Evolutionary conservation across 495 filamentous ascomycete genomes (phyloP).

Genomic region (Aspergillus hancockii): DNA sequence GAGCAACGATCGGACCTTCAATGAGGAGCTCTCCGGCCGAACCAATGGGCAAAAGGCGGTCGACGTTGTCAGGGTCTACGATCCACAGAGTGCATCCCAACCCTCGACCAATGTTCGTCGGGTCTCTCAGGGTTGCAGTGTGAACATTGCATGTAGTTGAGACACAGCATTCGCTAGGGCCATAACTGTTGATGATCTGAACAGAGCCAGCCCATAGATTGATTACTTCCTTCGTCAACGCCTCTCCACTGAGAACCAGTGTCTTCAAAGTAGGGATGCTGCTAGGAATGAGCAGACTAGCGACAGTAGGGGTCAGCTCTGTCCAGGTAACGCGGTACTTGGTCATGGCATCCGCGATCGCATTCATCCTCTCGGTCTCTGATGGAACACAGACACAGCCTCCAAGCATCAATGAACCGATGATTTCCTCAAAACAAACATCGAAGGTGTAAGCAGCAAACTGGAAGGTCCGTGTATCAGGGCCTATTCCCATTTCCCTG

Average conservation of each 20-base stretch:
- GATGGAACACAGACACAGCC: background rate
- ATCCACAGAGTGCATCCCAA: conserved; percentile 35
- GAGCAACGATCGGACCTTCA: conserved; percentile 53
- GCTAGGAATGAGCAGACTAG: conserved; percentile 25
- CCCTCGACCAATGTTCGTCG: conserved; percentile 25
- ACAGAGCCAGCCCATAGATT: background rate
- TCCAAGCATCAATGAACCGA: background rate
- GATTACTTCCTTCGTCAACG: background rate
- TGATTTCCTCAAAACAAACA: background rate
- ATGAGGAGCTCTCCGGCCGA: conserved; percentile 53
- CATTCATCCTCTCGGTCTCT: background rate
- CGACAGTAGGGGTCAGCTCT: conserved; percentile 28
- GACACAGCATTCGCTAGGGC: background rate
- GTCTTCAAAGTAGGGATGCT: conserved; percentile 20
- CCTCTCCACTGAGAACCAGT: conserved; percentile 12
- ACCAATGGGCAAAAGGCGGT: background rate
- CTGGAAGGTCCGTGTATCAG: background rate
- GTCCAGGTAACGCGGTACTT: background rate
- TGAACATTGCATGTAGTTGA: background rate
- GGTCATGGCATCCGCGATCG: background rate
- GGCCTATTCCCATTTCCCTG: background rate
- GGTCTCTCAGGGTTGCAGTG: background rate
- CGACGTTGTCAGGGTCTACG: background rate
- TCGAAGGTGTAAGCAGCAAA: background rate
- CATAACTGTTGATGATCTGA: background rate